Conservation (phyloP, 306 rosid species). For the Albizia julibrissin region DNA sequence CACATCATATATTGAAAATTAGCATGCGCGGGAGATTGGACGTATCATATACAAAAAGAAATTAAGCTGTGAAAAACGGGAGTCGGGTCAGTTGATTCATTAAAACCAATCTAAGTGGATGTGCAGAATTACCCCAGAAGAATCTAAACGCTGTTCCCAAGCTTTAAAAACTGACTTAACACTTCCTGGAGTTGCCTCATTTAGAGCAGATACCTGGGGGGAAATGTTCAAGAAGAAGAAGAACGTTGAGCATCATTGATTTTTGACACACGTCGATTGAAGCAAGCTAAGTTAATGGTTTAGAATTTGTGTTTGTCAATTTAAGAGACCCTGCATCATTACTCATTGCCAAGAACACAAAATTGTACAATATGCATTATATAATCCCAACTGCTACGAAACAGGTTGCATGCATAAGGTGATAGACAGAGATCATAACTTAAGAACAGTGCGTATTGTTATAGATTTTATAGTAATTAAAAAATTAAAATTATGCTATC, state of each 20-base stretch:
- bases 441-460: neutral
- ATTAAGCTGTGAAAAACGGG: neutral
- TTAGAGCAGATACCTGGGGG: slow-evolving; percentile 79
- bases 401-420: neutral
- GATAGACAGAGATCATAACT: neutral
- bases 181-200: slow-evolving; percentile 85
- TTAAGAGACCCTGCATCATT: neutral
- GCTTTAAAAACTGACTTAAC: slow-evolving; percentile 89
- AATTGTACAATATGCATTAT: neutral
- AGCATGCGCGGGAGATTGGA: neutral
- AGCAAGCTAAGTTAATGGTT: neutral
- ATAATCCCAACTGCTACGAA: neutral
- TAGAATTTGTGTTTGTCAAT: neutral
- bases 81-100: neutral
- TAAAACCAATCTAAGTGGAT: slow-evolving; percentile 11
- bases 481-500: neutral
- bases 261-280: neutral
- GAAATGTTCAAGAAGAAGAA: neutral
- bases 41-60: neutral
- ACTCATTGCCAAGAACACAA: neutral
- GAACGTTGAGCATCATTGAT: neutral
- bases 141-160: slow-evolving; percentile 85
- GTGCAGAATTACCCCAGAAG: slow-evolving; percentile 63
- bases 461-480: neutral
- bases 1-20: neutral